Evolutionary conservation across 768 basidiomycete genomes (phyloP), one percentile per base, ranked within the genome.

Genomic region (Tricholoma terreum): DNA sequence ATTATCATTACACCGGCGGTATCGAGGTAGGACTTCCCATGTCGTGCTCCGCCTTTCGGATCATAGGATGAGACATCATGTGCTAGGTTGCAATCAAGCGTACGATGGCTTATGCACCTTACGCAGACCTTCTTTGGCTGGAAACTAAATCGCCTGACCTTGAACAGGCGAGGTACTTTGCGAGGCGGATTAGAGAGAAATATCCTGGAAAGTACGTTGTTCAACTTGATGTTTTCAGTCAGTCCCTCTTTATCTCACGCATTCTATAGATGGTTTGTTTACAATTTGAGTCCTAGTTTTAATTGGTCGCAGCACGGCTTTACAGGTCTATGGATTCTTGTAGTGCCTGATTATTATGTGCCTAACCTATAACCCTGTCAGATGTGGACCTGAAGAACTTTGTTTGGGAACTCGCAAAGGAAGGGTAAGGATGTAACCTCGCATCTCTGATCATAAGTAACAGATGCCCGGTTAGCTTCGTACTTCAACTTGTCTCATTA

Each of bases 251-350:
- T 48, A 36, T 3, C 2, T 54, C 30, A 43, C 19, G 52, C 61
- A 52, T 57, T 57, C 46, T 27, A 49, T 60, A 91, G 87, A 65
- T 87, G 84, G 85, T 84, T 97, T 62, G 93, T 96, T 19, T 97
- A 95, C 69, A 97, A 96, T 69, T 75, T 97, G 56, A 94, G 92
- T 65, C 94, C 94, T 4, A 92, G 91, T 66, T 96, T 96, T 77
- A 94, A 95, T 69, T 96, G 93, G 94, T 75, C 84, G n/a, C 80
- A 78, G 22, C 85, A 88, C 63, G 92, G 92, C 12, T 95, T 90
- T 71, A 81, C 81, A 43, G 84, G 86, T 43, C 55, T 46, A 8
- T 17, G 8, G 17, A 21, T 30, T 46, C 15, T 55, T 52, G 5
- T 42, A 21, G 38, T 51, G 21, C 22, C n/a, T 31, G 35, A 45